Evolutionary conservation across 2,329 filamentous ascomycete genomes (phyloP).

Genomic region (Exserohilum rostratum): DNA sequence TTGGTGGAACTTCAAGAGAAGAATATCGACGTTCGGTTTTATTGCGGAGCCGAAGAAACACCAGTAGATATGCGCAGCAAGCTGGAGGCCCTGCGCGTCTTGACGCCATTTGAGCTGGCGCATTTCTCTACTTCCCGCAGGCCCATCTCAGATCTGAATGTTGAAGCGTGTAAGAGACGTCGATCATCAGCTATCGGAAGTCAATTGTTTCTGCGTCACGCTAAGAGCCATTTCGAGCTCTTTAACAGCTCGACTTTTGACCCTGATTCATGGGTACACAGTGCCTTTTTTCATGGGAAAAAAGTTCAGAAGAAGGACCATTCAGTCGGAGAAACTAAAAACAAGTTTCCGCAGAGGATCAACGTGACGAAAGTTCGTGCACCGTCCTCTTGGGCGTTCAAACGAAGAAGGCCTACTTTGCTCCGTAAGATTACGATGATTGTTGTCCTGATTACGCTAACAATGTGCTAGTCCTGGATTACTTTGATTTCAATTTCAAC

Average conservation of each 20-base stretch:
- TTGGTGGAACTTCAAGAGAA: conserved; percentile 4
- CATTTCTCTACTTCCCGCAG: background rate
- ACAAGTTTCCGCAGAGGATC: too few relatives aligned
- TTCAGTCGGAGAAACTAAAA: background rate
- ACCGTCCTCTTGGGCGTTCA: too few relatives aligned
- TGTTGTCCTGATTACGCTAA: background rate
- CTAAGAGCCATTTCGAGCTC: conserved; percentile 9
- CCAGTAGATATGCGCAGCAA: conserved; percentile 10
- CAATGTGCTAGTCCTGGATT: conserved; percentile 2
- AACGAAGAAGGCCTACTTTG: conserved; percentile 1
- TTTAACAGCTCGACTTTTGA: conserved; percentile 17
- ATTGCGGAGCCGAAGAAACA: background rate
- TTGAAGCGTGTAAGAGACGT: conserved; percentile 1
- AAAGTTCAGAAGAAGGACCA: background rate
- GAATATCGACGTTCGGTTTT: conserved; percentile 11
- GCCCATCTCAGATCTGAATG: conserved; percentile 8
- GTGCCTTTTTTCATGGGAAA: conserved; percentile 15
- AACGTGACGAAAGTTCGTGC: too few relatives aligned
- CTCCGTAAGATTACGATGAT: background rate
- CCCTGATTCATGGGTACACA: conserved; percentile 1
- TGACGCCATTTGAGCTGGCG: conserved; percentile 4
- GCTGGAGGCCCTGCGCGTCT: background rate
- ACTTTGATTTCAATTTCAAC: conserved; percentile 1
- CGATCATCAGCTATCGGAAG: background rate
- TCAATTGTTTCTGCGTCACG: conserved; percentile 14